Percentiles rank a stretch among this genome's conserved stretches.
These are phyloP conservation scores for Microdochium trichocladiopsis DNA, from an alignment of 2,329 filamentous ascomycete species.

Conservation along the genomic window DNA sequence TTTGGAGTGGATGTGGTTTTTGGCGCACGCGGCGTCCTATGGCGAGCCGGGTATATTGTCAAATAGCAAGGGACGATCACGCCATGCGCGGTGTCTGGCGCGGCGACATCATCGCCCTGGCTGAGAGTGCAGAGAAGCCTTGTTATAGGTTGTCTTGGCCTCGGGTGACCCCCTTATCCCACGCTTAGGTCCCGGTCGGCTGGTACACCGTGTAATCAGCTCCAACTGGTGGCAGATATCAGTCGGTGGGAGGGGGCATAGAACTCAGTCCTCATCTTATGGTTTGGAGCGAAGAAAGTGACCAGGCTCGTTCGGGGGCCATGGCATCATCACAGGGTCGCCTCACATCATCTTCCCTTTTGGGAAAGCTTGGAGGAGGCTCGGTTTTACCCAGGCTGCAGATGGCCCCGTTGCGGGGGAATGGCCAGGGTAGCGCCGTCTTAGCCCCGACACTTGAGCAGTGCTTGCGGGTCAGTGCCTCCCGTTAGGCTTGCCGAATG, in stretches of 20 bases:
- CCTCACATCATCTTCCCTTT: neutral
- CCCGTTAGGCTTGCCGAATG: neutral
- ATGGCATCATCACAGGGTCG: neutral
- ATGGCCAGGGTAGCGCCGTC: neutral
- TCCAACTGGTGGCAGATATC: too few relatives aligned
- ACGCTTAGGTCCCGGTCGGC: too few relatives aligned
- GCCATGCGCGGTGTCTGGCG: neutral
- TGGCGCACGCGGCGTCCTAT: neutral
- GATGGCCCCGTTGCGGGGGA: neutral
- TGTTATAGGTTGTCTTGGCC: neutral
- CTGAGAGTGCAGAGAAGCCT: neutral
- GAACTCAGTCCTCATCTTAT: too few relatives aligned
- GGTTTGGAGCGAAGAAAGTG: neutral
- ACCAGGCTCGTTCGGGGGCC: neutral
- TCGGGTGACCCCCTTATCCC: too few relatives aligned
- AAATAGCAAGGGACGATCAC: slow-evolving; percentile 1
- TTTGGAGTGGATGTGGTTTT: neutral
- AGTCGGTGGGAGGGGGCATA: neutral
- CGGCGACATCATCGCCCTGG: neutral
- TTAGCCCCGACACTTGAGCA: neutral
- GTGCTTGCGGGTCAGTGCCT: neutral
- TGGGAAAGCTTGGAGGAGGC: neutral
- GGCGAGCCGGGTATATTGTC: neutral
- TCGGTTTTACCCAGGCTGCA: neutral
- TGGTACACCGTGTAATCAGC: too few relatives aligned